These are phyloP conservation scores for Caloboletus inedulis DNA, from an alignment of 1,284 basidiomycete species.

Conservation along the genomic window DNA sequence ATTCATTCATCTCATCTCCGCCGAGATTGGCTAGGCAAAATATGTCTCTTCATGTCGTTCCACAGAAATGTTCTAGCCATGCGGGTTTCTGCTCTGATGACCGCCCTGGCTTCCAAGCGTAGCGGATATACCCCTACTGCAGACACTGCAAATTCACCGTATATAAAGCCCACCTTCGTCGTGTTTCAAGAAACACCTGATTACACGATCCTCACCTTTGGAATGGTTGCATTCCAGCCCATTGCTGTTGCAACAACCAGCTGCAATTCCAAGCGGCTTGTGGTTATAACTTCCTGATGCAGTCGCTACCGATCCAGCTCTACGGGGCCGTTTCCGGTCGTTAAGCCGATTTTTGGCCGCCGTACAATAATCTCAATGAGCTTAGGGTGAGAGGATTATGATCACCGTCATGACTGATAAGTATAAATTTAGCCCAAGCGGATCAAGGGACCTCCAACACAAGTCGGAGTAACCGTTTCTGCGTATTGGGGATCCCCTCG, in stretches of 20 bases:
- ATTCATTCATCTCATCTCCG: neutral
- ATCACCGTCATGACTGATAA: neutral
- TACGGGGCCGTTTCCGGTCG: neutral
- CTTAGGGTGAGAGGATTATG: neutral
- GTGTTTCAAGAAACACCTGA: neutral
- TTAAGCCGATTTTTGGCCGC: neutral
- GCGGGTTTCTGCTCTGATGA: neutral
- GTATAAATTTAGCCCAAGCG: neutral
- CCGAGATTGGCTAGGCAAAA: neutral
- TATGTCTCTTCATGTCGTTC: neutral
- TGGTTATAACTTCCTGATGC: neutral
- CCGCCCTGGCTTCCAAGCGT: neutral
- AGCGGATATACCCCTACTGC: neutral
- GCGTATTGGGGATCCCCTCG: neutral
- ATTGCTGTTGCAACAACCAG: neutral
- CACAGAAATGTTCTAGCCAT: neutral
- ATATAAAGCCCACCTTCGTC: neutral
- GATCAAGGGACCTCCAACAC: neutral
- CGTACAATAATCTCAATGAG: neutral
- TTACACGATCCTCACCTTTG: neutral
- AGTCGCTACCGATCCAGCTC: neutral
- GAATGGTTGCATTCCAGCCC: neutral
- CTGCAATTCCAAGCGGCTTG: neutral
- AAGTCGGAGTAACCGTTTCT: neutral
- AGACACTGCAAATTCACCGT: neutral